phyloP scores from a whole-genome alignment of 2,329 filamentous ascomycete genomes.

The Colletotrichum sp. region DNA sequence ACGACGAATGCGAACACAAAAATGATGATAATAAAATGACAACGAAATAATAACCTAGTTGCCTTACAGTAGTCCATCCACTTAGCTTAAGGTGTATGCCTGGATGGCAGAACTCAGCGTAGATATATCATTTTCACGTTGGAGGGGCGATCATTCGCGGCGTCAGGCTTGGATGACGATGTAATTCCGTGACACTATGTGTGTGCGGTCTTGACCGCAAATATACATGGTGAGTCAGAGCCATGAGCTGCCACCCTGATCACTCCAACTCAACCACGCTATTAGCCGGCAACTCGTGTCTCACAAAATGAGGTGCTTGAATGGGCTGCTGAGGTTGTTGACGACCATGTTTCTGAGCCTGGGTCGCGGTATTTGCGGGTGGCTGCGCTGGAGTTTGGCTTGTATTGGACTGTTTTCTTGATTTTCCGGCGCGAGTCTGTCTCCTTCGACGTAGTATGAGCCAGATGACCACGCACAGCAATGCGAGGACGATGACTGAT shows the following conservation, averaged over 20 bases:
- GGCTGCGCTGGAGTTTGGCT: neutral
- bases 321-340: neutral
- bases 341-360: neutral
- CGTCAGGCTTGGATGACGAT: neutral
- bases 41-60: neutral
- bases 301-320: neutral
- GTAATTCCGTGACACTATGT: neutral
- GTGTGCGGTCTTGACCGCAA: neutral
- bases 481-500: neutral
- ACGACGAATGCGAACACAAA: neutral
- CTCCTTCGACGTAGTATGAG: neutral
- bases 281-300: neutral
- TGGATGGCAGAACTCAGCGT: neutral
- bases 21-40: neutral
- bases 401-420: neutral
- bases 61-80: neutral
- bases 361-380: accelerated
- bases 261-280: neutral
- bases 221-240: neutral
- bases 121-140: neutral
- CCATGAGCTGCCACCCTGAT: neutral
- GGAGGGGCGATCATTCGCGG: too few relatives aligned
- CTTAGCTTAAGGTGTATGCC: neutral
- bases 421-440: neutral
- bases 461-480: neutral